These are phyloP conservation scores for Wickerhamiella hasegawae DNA, from an alignment of 805 yeast genomes.

Conservation along the genomic window DNA sequence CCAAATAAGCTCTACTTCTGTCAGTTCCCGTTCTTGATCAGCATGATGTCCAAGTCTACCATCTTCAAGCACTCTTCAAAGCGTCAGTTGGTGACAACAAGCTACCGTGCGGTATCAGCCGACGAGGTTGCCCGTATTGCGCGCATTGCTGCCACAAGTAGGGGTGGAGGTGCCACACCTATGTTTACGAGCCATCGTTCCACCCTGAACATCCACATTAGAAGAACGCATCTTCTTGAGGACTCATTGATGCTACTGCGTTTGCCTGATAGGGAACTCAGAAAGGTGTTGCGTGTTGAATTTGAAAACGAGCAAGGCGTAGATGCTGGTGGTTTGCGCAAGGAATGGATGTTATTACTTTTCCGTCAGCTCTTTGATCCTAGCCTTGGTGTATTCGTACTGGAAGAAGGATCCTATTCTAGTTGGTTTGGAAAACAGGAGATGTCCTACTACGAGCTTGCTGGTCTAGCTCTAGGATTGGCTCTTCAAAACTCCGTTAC, in stretches of 20 bases:
- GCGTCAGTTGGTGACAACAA: slow-evolving; percentile 9
- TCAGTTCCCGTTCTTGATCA: slow-evolving; percentile 65
- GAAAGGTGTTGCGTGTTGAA: slow-evolving; percentile 62
- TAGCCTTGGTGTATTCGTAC: slow-evolving; percentile 45
- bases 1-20: slow-evolving; percentile 41
- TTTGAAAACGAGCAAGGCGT: slow-evolving; percentile 83
- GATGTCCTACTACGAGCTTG: slow-evolving; percentile 38
- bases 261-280: slow-evolving; percentile 30
- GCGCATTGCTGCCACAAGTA: too few relatives aligned
- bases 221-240: slow-evolving; percentile 44
- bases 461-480: slow-evolving; percentile 77
- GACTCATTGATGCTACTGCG: slow-evolving; percentile 51
- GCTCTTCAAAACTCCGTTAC: slow-evolving; percentile 86
- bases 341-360: slow-evolving; percentile 81
- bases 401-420: slow-evolving; percentile 50
- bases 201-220: too few relatives aligned
- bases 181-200: too few relatives aligned
- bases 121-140: too few relatives aligned
- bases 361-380: slow-evolving; percentile 58
- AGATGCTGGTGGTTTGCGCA: slow-evolving; percentile 88
- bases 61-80: slow-evolving; percentile 42
- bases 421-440: slow-evolving; percentile 47
- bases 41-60: slow-evolving; percentile 68
- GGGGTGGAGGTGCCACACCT: too few relatives aligned
- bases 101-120: slow-evolving; percentile 6